A percentile compares a stretch with the other conserved stretches of the same genome.
Conservation (phyloP, 2,329 filamentous ascomycete species). For the Aspergillus sp. region DNA sequence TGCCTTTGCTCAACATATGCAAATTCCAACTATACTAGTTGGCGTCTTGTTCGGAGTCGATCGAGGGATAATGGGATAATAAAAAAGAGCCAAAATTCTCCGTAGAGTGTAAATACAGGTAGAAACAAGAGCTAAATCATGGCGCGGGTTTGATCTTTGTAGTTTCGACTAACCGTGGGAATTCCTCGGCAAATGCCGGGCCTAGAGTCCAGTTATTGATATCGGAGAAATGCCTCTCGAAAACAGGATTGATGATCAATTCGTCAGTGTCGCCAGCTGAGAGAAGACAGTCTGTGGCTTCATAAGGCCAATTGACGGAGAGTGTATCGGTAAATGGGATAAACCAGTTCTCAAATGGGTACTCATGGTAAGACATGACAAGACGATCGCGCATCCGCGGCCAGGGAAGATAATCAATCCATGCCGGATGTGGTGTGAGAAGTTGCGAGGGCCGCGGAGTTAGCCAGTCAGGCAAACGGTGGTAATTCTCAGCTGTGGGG, state of each 20-base stretch:
- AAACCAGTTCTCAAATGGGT: constrained; percentile 78
- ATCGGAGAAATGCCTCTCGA: constrained; percentile 74
- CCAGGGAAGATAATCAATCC: constrained; percentile 82
- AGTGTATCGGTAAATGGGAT: constrained; percentile 76
- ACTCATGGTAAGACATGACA: constrained; percentile 54
- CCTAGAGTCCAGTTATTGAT: constrained; percentile 82
- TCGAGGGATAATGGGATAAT: neutral
- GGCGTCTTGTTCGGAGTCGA: neutral
- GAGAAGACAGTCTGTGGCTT: constrained; percentile 68
- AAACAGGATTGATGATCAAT: constrained; percentile 79
- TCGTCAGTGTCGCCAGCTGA: constrained; percentile 56
- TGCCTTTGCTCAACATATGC: neutral
- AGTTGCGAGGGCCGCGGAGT: constrained; percentile 67
- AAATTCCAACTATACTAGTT: neutral
- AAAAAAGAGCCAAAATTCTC: neutral
- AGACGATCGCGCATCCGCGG: constrained; percentile 72
- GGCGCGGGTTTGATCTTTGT: constrained; percentile 32
- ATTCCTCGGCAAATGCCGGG: constrained; percentile 63
- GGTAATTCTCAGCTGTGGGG: constrained; percentile 76
- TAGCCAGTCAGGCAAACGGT: constrained; percentile 72
- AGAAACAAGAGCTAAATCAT: neutral
- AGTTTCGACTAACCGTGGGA: constrained; percentile 56
- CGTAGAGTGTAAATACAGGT: neutral
- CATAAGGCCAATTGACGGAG: constrained; percentile 81
- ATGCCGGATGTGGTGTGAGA: constrained; percentile 68